Percentiles rank a stretch among this genome's conserved stretches.
Evolutionary conservation across 768 basidiomycete genomes (phyloP).

Genomic region (Chalciporus sphaerocephalus): DNA sequence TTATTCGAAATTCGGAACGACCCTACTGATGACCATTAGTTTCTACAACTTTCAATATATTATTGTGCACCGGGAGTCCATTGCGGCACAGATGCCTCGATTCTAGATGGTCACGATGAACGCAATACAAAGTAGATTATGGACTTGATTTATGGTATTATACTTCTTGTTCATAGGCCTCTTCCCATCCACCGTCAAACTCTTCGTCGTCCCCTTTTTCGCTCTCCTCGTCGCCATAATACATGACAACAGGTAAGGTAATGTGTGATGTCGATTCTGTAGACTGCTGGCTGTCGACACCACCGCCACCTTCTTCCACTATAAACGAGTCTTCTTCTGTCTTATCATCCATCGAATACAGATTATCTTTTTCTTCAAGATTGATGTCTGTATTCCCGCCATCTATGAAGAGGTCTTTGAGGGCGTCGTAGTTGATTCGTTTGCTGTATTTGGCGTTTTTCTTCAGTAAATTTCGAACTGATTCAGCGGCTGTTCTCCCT

Average conservation of each 20-base stretch:
- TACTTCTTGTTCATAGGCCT: constrained; percentile 72
- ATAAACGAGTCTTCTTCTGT: constrained; percentile 37
- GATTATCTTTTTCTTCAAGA: constrained; percentile 42
- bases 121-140: neutral
- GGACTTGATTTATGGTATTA: constrained; percentile 12
- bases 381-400: constrained; percentile 18
- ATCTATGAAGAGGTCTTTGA: constrained; percentile 72
- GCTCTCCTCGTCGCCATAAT: constrained; percentile 27
- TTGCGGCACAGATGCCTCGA: neutral
- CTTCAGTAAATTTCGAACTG: constrained; percentile 54
- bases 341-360: constrained; percentile 54
- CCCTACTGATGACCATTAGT: constrained; percentile 25
- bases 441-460: constrained; percentile 87
- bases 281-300: constrained; percentile 28
- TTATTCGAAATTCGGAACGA: constrained; percentile 22
- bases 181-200: constrained; percentile 38
- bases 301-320: constrained; percentile 40
- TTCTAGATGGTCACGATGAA: neutral
- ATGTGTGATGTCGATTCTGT: constrained; percentile 28
- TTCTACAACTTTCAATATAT: constrained; percentile 21
- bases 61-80: constrained; percentile 5
- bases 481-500: constrained; percentile 33
- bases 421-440: constrained; percentile 89
- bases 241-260: constrained; percentile 1
- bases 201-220: constrained; percentile 39